phyloP scores from a whole-genome alignment of 176 grass and related monocot genomes.

The Musa troglodytarum region DNA sequence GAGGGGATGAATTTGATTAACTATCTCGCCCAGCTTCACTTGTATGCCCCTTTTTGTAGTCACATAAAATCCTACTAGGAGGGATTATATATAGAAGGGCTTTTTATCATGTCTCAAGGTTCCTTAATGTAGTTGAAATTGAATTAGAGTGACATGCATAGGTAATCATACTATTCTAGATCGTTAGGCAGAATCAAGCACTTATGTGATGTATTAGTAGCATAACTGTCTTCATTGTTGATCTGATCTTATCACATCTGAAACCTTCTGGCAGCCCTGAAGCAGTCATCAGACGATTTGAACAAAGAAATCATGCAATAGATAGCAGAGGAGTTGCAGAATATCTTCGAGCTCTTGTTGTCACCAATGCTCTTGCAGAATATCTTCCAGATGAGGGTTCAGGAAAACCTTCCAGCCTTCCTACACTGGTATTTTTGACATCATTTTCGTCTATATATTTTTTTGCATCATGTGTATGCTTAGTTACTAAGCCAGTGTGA shows the following conservation, averaged over 20 bases:
- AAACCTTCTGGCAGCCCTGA: constrained; percentile 49
- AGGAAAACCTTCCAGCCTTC: constrained; percentile 72
- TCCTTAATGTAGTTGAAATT: too few relatives aligned
- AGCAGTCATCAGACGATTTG: constrained; percentile 83
- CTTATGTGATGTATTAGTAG: too few relatives aligned
- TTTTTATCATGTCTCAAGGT: too few relatives aligned
- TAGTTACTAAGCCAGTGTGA: not conserved
- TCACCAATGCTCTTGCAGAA: constrained; percentile 73
- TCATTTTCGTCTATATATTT: constrained; percentile 3
- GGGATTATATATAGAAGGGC: too few relatives aligned
- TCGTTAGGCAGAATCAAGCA: too few relatives aligned
- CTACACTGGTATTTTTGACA: constrained; percentile 50
- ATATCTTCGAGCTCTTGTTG: constrained; percentile 87
- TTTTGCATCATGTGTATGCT: too few relatives aligned
- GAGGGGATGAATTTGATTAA: too few relatives aligned
- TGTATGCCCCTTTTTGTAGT: too few relatives aligned
- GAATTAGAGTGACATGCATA: too few relatives aligned
- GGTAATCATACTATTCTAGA: too few relatives aligned
- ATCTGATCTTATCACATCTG: not conserved
- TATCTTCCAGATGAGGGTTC: constrained; percentile 82
- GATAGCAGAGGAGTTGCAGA: constrained; percentile 86
- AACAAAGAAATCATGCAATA: constrained; percentile 85
- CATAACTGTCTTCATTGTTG: not conserved
- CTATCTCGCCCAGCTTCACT: too few relatives aligned
- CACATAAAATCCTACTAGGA: too few relatives aligned